Conservation (phyloP, 495 filamentous ascomycete genomes). For the Aspergillus avenaceus region DNA sequence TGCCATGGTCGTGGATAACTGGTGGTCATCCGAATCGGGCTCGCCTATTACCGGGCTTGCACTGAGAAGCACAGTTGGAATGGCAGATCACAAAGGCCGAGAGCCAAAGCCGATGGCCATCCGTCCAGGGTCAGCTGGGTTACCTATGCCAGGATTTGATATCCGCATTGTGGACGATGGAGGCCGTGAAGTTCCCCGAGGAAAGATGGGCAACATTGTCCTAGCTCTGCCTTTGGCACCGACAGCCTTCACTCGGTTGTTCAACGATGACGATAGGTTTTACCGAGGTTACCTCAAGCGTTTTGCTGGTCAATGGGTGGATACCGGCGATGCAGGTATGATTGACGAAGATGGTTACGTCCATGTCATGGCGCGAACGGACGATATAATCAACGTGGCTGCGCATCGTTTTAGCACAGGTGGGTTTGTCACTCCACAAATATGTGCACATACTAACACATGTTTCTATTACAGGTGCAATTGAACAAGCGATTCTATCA, state of each 20-base stretch:
- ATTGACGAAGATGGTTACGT: constrained; percentile 80
- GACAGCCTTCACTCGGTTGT: constrained; percentile 79
- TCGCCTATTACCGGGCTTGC: constrained; percentile 83
- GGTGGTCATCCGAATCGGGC: constrained; percentile 94
- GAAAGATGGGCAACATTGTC: constrained; percentile 89
- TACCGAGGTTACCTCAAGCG: constrained; percentile 76
- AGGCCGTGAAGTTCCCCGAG: constrained; percentile 60
- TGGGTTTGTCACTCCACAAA: constrained; percentile 23
- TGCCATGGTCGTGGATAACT: constrained; percentile 81
- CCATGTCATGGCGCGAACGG: constrained; percentile 78
- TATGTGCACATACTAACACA: background rate
- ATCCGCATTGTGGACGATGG: constrained; percentile 77
- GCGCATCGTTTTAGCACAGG: constrained; percentile 89
- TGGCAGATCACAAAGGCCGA: background rate
- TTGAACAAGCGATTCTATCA: constrained; percentile 84
- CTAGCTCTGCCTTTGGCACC: constrained; percentile 77
- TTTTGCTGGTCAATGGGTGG: constrained; percentile 76
- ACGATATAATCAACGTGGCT: constrained; percentile 95
- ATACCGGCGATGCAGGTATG: constrained; percentile 87
- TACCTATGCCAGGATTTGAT: constrained; percentile 87
- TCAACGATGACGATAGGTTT: constrained; percentile 78
- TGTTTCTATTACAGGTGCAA: constrained; percentile 50
- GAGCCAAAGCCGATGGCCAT: constrained; percentile 41
- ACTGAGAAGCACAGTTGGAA: constrained; percentile 39
- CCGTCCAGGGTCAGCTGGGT: constrained; percentile 83